Evolutionary conservation across 2,329 filamentous ascomycete genomes (phyloP), one percentile per base, ranked within the genome.

Genomic region (Tetracladium maxilliforme): DNA sequence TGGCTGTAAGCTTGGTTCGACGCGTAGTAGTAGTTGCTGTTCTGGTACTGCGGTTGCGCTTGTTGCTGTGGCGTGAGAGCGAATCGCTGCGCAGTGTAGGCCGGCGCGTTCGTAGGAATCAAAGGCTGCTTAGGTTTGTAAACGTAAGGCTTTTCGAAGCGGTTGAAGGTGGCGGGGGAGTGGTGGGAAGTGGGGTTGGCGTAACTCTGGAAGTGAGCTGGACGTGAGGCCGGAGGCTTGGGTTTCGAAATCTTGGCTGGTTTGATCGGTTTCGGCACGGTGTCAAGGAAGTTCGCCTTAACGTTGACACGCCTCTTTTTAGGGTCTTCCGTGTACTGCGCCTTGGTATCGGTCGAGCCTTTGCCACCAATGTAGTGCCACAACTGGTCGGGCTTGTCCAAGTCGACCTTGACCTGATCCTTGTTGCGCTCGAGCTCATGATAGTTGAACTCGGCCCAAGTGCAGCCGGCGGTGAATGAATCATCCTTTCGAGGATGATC

Each of bases 331-430:
- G 86, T 92, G 51, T 90, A 98, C 46, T 92, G 83, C 14, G 84
- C 76, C 48, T 76, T 84, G 27, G 83, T 79, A 43, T 95, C 87
- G 6, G 87, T 94, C 13, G 87, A 95, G 12, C 66, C 69, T 45
- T 71, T 71, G 16, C 82, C 82, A n/a, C n/a, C n/a, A 31, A 98
- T 63, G 47, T 94, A 95, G 52, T 83, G 69, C 82, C 86, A 95
- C 11, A 93, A 49, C 44, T 81, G 75, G 32, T 87, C 68, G 10
- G 73, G 61, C 44, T 78, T 80, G 32, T 52, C 52, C 7, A 93
- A 49, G 41, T 92, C 71, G 30, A 92, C 57, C 49, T 74, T 79
- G 43, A 61, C 63, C 46, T 80, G 71, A 27, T 56, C 58, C 33
- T 58, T 58, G 38, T 76, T 78, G 33, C 43, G 44, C 25, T 62